Conservation (phyloP, 2,329 filamentous ascomycete genomes). For the Pestalotiopsis sp. region DNA sequence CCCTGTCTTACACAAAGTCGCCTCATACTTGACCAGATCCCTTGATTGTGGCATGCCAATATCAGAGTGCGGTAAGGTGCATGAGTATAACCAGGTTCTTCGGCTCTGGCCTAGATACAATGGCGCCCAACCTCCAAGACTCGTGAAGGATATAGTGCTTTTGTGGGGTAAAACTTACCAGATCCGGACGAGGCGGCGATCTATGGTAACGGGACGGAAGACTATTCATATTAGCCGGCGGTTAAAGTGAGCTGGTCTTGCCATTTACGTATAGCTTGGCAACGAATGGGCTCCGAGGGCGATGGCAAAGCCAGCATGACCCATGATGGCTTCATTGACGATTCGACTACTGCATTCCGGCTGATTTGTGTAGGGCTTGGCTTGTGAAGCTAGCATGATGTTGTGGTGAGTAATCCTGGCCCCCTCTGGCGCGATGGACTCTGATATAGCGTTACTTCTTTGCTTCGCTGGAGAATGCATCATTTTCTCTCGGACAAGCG, state of each 20-base stretch:
- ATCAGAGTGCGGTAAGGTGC: conserved; percentile 15
- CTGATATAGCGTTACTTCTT: not conserved
- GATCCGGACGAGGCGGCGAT: conserved; percentile 19
- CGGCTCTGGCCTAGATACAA: conserved; percentile 15
- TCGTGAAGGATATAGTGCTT: conserved; percentile 14
- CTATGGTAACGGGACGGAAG: conserved; percentile 19
- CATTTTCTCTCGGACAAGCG: not conserved
- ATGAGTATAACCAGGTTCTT: conserved; percentile 20
- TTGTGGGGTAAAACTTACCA: conserved; percentile 7
- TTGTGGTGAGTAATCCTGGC: not conserved
- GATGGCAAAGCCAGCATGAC: not conserved
- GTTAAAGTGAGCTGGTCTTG: conserved; percentile 17
- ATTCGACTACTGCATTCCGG: conserved; percentile 6
- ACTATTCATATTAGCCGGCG: conserved; percentile 23
- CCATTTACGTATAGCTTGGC: not conserved
- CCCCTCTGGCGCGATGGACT: not conserved
- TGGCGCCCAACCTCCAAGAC: conserved; percentile 1
- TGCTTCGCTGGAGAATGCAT: not conserved
- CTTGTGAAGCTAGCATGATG: not conserved
- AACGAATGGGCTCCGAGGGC: not conserved
- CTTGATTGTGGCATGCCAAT: not conserved
- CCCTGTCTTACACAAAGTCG: not conserved
- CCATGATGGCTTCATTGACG: not conserved
- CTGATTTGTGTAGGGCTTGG: not conserved
- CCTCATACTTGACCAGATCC: conserved; percentile 18